A percentile compares a stretch with the other conserved stretches of the same genome.
Conservation (phyloP, 768 basidiomycete genomes). For the Termitomyces sp. region DNA sequence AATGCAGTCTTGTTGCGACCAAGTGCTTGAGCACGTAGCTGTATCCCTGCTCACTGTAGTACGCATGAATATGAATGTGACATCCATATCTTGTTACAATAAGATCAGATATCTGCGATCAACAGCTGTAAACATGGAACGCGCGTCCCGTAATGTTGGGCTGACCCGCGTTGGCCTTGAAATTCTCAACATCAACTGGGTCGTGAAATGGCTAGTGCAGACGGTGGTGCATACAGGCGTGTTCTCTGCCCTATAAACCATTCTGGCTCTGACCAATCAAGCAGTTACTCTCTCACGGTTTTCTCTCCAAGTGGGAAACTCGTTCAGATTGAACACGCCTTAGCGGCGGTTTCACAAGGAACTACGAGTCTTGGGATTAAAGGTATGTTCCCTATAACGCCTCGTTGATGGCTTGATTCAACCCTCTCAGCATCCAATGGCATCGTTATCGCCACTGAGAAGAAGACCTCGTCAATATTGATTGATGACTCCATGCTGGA, state of each 20-base stretch:
- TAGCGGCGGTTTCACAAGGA: conserved; percentile 92
- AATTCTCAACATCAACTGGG: conserved; percentile 5
- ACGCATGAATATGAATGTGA: neutral
- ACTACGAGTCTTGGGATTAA: conserved; percentile 98
- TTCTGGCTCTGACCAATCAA: conserved; percentile 6
- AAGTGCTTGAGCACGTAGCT: neutral
- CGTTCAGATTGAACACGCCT: conserved; percentile 99
- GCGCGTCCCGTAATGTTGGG: conserved; percentile 13
- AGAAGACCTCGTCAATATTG: conserved; percentile 96
- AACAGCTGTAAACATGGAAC: conserved; percentile 17
- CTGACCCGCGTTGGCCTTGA: neutral
- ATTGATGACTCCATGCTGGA: conserved; percentile 98
- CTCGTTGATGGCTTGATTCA: conserved; percentile 11
- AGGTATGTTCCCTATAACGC: conserved; percentile 46
- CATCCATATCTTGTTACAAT: too few relatives aligned
- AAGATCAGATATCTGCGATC: conserved; percentile 3
- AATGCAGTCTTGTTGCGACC: neutral
- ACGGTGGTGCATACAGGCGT: conserved; percentile 77
- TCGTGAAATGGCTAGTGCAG: conserved; percentile 64
- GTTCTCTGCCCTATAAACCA: conserved; percentile 11
- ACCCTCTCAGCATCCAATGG: conserved; percentile 81
- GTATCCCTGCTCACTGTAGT: too few relatives aligned
- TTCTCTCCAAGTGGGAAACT: conserved; percentile 99
- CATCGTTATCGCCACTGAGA: conserved; percentile 98
- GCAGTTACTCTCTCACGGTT: conserved; percentile 96